Conservation (phyloP, 1,139 yeast species). For the Yamadazyma atlantica region DNA sequence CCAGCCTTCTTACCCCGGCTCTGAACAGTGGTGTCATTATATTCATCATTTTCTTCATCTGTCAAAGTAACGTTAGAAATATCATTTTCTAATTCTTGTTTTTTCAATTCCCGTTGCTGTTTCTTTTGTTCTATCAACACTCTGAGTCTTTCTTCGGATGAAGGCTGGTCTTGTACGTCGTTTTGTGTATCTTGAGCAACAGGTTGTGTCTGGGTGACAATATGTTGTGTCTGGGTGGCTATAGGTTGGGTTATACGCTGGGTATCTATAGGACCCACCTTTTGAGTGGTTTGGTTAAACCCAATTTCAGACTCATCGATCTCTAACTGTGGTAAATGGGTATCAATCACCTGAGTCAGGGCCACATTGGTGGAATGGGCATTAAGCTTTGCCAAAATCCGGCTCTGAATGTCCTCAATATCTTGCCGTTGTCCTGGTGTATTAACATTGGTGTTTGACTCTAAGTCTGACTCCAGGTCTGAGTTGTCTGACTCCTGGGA, state of each 20-base stretch:
- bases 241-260: too few relatives aligned
- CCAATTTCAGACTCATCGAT: constrained; percentile 27
- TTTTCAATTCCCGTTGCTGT: constrained; percentile 15
- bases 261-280: too few relatives aligned
- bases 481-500: constrained; percentile 1
- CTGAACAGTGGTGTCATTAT: constrained; percentile 19
- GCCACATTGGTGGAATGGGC: too few relatives aligned
- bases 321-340: constrained; percentile 27
- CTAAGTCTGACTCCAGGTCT: too few relatives aligned
- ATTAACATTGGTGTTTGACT: too few relatives aligned
- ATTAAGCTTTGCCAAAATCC: too few relatives aligned
- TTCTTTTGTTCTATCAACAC: constrained; percentile 11
- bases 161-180: too few relatives aligned
- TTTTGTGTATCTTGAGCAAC: too few relatives aligned
- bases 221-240: neutral
- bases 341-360: constrained; percentile 3
- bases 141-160: constrained; percentile 11
- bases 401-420: neutral
- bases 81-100: constrained; percentile 31
- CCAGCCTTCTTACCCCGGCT: constrained; percentile 12
- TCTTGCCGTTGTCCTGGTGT: neutral
- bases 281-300: neutral
- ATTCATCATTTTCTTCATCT: constrained; percentile 42
- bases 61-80: constrained; percentile 35
- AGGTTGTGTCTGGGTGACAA: neutral